A percentile compares a stretch with the other conserved stretches of the same genome.
These are phyloP conservation scores for Luffa aegyptiaca DNA, from an alignment of 306 rosid genomes.

Conservation along the genomic window DNA sequence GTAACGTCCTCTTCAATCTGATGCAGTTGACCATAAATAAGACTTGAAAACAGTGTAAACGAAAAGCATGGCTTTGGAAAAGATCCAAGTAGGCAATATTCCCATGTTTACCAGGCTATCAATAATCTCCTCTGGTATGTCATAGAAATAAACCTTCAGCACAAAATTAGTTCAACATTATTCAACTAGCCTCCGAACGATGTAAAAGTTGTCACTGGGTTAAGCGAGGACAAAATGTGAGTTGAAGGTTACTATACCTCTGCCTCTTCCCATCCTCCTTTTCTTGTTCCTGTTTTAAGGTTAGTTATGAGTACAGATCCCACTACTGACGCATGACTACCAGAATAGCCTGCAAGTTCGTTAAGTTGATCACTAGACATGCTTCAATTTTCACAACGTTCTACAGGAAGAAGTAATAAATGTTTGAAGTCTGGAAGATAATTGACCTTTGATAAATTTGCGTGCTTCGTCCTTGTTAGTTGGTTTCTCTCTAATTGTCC, in stretches of 20 bases:
- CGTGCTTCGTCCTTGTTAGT: constrained; percentile 72
- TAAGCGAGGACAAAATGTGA: neutral
- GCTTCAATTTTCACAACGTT: neutral
- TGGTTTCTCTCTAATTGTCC: constrained; percentile 78
- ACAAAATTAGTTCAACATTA: neutral
- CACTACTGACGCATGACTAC: constrained; percentile 70
- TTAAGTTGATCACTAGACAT: neutral
- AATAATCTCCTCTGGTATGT: constrained; percentile 75
- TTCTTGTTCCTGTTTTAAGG: constrained; percentile 72
- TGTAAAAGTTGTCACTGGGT: neutral
- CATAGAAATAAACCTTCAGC: constrained; percentile 68
- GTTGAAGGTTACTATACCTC: constrained; percentile 43
- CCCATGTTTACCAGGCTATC: constrained; percentile 49
- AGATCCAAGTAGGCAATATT: constrained; percentile 2
- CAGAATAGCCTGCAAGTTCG: constrained; percentile 72
- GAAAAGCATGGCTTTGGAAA: constrained; percentile 8
- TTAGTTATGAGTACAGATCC: constrained; percentile 80
- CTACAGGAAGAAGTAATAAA: neutral
- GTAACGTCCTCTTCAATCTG: constrained; percentile 78
- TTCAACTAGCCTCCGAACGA: neutral
- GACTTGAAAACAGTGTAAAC: neutral
- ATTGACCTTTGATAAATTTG: constrained; percentile 71
- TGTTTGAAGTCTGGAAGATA: neutral
- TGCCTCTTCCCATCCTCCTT: constrained; percentile 70
- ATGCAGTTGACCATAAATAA: constrained; percentile 29